Percentiles rank a stretch among this genome's conserved stretches.
Conservation (phyloP, 2,329 filamentous ascomycete genomes). For the Eutypa lata region DNA sequence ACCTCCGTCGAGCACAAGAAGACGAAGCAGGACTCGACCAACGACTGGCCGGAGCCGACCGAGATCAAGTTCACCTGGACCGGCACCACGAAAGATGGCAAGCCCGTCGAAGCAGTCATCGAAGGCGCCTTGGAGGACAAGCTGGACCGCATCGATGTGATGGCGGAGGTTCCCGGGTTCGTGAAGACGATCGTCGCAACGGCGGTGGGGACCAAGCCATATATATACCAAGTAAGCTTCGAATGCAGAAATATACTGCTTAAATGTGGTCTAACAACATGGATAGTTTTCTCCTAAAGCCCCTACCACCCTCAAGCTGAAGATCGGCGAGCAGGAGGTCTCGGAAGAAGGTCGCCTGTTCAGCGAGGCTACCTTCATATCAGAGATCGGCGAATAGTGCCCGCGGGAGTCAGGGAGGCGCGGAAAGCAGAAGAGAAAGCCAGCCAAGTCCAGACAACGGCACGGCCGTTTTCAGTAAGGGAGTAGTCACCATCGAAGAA, state of each 20-base stretch:
- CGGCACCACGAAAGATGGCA: constrained; percentile 73
- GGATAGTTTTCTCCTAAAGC: constrained; percentile 67
- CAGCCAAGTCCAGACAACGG: neutral
- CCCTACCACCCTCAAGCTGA: constrained; percentile 72
- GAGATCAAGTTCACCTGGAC: constrained; percentile 73
- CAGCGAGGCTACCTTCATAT: constrained; percentile 95
- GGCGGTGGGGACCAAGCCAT: constrained; percentile 89
- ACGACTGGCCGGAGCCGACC: constrained; percentile 85
- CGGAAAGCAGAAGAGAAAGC: neutral
- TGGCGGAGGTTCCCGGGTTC: constrained; percentile 93
- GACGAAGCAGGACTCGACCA: constrained; percentile 69
- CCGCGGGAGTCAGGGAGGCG: neutral
- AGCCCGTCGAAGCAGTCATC: constrained; percentile 66
- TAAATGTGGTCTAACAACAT: constrained; percentile 19
- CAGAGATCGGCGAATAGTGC: constrained; percentile 38
- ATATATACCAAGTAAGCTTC: constrained; percentile 86
- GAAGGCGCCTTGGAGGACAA: constrained; percentile 66
- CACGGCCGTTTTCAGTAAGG: neutral
- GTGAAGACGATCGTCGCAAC: constrained; percentile 90
- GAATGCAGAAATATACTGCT: neutral
- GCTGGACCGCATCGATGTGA: constrained; percentile 85
- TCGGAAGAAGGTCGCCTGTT: constrained; percentile 77
- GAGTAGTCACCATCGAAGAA: neutral
- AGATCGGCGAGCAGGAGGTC: constrained; percentile 75
- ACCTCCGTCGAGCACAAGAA: constrained; percentile 68